Evolutionary conservation across 139 green algal species (phyloP).

Genomic region (Haematococcus sp.): DNA sequence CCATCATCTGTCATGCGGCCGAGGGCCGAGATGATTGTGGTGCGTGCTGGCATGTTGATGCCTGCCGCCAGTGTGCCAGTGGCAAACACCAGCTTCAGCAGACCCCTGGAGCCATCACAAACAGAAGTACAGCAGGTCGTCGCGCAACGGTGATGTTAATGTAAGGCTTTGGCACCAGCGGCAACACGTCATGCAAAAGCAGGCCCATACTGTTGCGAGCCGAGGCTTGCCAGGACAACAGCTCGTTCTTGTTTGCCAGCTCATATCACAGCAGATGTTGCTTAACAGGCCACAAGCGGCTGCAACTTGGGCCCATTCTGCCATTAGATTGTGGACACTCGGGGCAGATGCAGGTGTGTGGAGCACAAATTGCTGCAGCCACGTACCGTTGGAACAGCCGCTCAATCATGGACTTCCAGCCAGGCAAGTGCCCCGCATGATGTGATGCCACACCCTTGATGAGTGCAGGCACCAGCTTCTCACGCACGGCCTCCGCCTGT

Average conservation of each 20-base stretch:
- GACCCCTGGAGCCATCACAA: constrained; percentile 14
- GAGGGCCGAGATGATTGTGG: constrained; percentile 79
- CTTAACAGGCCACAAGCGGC: no score
- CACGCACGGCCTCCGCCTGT: constrained; percentile 73
- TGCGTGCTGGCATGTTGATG: constrained; percentile 98
- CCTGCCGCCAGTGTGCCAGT: constrained; percentile 96
- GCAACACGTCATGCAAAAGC: no score
- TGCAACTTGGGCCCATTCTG: no score
- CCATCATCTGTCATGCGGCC: constrained; percentile 57
- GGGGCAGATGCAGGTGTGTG: no score
- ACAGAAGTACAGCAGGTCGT: no score
- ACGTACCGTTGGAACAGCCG: constrained; percentile 73
- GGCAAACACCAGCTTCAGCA: constrained; percentile 89
- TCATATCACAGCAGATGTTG: no score
- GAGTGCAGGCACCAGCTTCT: constrained; percentile 62
- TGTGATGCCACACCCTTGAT: constrained; percentile 76
- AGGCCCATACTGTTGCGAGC: no score
- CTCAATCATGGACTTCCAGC: constrained; percentile 92
- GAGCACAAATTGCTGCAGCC: neutral
- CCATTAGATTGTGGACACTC: no score
- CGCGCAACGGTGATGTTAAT: no score
- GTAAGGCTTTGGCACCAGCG: no score
- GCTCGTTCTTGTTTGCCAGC: no score
- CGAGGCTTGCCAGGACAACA: no score
- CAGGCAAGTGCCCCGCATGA: constrained; percentile 90